Percentiles rank a stretch among this genome's conserved stretches.
Conservation (phyloP, 305 asterid species). For the Withania somnifera region DNA sequence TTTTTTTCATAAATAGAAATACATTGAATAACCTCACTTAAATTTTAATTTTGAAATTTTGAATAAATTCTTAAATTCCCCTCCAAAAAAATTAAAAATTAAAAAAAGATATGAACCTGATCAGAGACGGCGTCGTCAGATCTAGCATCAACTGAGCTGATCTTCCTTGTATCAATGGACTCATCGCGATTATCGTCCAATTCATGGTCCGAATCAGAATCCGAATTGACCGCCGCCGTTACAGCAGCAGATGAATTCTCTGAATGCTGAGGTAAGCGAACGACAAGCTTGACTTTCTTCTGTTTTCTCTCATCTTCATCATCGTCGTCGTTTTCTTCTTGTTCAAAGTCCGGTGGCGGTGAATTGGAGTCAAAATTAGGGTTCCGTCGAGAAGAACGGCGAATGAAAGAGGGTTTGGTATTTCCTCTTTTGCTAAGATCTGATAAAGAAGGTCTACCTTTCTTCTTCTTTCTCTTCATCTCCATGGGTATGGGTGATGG, state of each 20-base stretch:
- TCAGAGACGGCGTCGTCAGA: slow-evolving; percentile 33
- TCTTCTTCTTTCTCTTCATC: slow-evolving; percentile 63
- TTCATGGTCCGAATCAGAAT: slow-evolving; percentile 31
- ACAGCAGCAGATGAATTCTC: slow-evolving; percentile 13
- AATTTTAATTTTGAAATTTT: neutral
- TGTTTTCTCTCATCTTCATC: slow-evolving; percentile 72
- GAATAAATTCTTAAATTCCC: neutral
- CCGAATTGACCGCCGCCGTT: slow-evolving; percentile 7
- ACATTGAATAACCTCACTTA: neutral
- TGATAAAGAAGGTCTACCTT: slow-evolving; percentile 54
- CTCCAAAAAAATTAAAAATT: neutral
- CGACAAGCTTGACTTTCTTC: slow-evolving; percentile 89
- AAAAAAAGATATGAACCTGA: slow-evolving; percentile 28
- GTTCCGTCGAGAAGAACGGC: slow-evolving; percentile 69
- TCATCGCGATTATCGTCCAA: slow-evolving; percentile 31
- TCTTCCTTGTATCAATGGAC: slow-evolving; percentile 27
- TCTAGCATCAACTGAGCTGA: slow-evolving; percentile 43
- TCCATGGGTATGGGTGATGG: slow-evolving; percentile 8
- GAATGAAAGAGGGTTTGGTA: slow-evolving; percentile 18
- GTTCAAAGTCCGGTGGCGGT: slow-evolving; percentile 28
- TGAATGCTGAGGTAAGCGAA: slow-evolving; percentile 57
- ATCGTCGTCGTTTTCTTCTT: slow-evolving; percentile 19
- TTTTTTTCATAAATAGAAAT: neutral
- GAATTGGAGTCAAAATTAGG: slow-evolving; percentile 27
- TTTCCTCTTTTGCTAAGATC: slow-evolving; percentile 24